Conservation (phyloP, 371 early-diverging fungal species). For the Mortierella sp. region DNA sequence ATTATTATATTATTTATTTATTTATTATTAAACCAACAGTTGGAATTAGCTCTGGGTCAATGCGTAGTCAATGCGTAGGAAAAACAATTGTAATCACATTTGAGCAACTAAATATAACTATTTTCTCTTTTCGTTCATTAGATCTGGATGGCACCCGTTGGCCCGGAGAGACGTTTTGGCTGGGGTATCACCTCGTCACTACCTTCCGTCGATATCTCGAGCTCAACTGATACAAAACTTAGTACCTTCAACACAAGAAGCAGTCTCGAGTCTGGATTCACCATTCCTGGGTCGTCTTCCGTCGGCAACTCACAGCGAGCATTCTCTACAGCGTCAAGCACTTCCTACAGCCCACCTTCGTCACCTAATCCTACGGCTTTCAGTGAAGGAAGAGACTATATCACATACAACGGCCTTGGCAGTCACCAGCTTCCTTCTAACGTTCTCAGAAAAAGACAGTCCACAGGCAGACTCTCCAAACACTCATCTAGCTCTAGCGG, state of each 20-base stretch:
- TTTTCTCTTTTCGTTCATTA: slow-evolving; percentile 3
- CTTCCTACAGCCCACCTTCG: slow-evolving; percentile 24
- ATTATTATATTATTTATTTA: not conserved
- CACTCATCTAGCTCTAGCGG: slow-evolving; percentile 18
- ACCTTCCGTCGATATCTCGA: slow-evolving; percentile 1
- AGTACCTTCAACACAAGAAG: not conserved
- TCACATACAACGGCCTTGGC: slow-evolving; percentile 3
- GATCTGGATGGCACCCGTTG: slow-evolving; percentile 47
- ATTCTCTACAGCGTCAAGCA: slow-evolving; percentile 19
- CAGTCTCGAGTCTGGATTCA: not conserved
- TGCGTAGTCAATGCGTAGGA: slow-evolving; percentile 14
- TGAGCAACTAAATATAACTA: slow-evolving; percentile 3
- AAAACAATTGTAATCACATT: not conserved
- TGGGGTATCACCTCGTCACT: slow-evolving; percentile 42
- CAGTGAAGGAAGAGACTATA: slow-evolving; percentile 1
- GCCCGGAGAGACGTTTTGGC: slow-evolving; percentile 29
- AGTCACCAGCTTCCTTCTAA: not conserved
- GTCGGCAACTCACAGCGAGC: not conserved
- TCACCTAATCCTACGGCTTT: slow-evolving; percentile 6
- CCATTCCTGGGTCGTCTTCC: slow-evolving; percentile 4
- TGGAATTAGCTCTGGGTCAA: not conserved
- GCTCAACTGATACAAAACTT: not conserved
- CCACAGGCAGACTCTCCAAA: slow-evolving; percentile 33
- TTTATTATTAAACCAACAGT: not conserved
- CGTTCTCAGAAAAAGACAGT: slow-evolving; percentile 31